Percentiles rank a stretch among this genome's conserved stretches.
Conservation (phyloP, 1,139 yeast genomes). For the Geotrichum australiense region DNA sequence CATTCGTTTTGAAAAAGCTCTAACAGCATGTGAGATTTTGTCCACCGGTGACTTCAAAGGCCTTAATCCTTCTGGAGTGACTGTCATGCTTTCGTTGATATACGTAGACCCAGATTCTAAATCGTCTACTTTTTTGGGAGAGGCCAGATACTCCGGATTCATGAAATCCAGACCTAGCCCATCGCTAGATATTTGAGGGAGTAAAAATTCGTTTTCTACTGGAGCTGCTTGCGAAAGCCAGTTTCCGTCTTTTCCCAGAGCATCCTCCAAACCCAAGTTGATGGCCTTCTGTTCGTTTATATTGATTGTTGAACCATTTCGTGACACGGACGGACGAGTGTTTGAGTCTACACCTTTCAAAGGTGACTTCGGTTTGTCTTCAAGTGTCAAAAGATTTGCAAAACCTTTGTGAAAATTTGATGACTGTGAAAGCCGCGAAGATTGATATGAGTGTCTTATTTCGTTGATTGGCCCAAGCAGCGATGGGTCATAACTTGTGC, state of each 20-base stretch:
- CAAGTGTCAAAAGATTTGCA: not conserved
- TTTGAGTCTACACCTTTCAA: conserved; percentile 12
- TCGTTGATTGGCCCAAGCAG: not conserved
- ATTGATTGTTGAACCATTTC: not conserved
- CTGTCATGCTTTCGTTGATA: not conserved
- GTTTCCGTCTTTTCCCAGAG: conserved; percentile 24
- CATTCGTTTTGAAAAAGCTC: conserved; percentile 1
- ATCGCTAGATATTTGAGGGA: conserved; percentile 5
- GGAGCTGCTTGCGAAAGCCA: conserved; percentile 11
- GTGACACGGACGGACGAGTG: not conserved
- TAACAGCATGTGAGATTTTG: conserved; percentile 3
- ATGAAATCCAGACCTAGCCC: conserved; percentile 1
- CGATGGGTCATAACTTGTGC: not conserved
- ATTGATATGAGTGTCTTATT: not conserved
- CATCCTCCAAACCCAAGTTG: conserved; percentile 24
- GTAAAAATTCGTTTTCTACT: not conserved
- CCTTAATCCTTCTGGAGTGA: conserved; percentile 1
- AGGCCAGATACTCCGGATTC: conserved; percentile 1
- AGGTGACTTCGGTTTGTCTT: not conserved
- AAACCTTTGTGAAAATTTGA: not conserved
- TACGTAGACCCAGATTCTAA: not conserved
- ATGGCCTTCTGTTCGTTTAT: conserved; percentile 2
- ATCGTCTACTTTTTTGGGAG: not conserved
- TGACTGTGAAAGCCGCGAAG: not conserved
- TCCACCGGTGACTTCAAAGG: not conserved